Evolutionary conservation across 306 rosid species (phyloP).

Genomic region (Pterocarpus santalinus): DNA sequence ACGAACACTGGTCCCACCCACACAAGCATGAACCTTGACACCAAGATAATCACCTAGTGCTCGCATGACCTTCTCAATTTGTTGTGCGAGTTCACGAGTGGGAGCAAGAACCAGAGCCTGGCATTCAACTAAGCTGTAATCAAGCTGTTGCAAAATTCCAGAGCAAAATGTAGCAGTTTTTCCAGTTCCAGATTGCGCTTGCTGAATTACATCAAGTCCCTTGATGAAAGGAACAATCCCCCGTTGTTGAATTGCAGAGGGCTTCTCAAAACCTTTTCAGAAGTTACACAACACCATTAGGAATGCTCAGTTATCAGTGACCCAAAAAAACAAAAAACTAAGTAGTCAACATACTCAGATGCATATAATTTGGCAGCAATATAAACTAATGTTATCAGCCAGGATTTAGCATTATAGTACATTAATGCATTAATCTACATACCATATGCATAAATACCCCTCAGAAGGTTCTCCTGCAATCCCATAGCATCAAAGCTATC

Average conservation of each 20-base stretch:
- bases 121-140: slow-evolving; percentile 71
- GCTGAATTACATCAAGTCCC: slow-evolving; percentile 83
- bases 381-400: not conserved
- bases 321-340: not conserved
- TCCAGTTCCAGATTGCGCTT: slow-evolving; percentile 85
- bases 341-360: not conserved
- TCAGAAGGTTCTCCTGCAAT: slow-evolving; percentile 79
- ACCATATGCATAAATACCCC: slow-evolving; percentile 86
- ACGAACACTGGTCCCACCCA: slow-evolving; percentile 67
- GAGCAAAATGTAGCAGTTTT: slow-evolving; percentile 85
- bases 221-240: slow-evolving; percentile 83
- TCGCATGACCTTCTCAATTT: slow-evolving; percentile 84
- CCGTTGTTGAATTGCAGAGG: slow-evolving; percentile 87
- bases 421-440: slow-evolving; percentile 29
- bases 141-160: slow-evolving; percentile 81
- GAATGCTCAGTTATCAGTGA: slow-evolving; percentile 5
- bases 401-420: not conserved
- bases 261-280: slow-evolving; percentile 77
- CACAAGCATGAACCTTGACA: slow-evolving; percentile 85
- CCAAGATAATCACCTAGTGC: slow-evolving; percentile 81
- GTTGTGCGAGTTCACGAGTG: slow-evolving; percentile 83
- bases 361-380: not conserved
- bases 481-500: slow-evolving; percentile 78
- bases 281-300: slow-evolving; percentile 29
- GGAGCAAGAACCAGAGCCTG: slow-evolving; percentile 86